A percentile compares a stretch with the other conserved stretches of the same genome.
Evolutionary conservation across 192 early-diverging fungal genomes (phyloP).

Genomic region (Coemansia sp.): DNA sequence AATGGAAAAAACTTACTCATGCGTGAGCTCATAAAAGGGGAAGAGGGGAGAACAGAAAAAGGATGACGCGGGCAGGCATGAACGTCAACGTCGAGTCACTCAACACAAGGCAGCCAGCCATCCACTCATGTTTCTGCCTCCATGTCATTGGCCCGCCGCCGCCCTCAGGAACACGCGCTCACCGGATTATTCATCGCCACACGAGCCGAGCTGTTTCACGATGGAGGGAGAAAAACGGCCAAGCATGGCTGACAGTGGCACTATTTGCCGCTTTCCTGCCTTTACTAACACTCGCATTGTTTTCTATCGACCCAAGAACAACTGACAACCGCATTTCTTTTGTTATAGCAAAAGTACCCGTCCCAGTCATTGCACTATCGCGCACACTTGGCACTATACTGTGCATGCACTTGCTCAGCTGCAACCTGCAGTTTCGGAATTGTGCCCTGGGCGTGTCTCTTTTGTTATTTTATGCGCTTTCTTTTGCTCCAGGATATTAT

Average conservation of each 20-base stretch:
- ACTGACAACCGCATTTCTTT: too few species aligned
- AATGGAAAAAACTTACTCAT: slow-evolving; percentile 9
- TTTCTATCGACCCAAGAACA: too few species aligned
- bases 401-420: not conserved
- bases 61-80: not conserved
- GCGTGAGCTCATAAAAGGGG: not conserved
- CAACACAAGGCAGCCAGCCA: not conserved
- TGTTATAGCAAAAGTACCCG: too few species aligned
- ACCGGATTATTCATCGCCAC: slow-evolving; percentile 12
- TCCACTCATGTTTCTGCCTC: slow-evolving; percentile 9
- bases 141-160: slow-evolving; percentile 13
- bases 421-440: not conserved
- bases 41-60: slow-evolving; percentile 2
- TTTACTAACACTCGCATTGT: too few species aligned
- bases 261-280: too few species aligned
- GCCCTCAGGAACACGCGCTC: slow-evolving; percentile 5
- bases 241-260: too few species aligned
- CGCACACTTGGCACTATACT: not conserved
- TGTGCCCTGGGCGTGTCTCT: too few species aligned
- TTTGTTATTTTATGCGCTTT: too few species aligned
- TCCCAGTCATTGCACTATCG: too few species aligned
- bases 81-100: slow-evolving; percentile 25
- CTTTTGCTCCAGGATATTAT: too few species aligned
- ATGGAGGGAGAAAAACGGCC: not conserved
- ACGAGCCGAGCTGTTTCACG: not conserved